phyloP scores from a whole-genome alignment of 345 rosid species.

The Cardamine occulta region DNA sequence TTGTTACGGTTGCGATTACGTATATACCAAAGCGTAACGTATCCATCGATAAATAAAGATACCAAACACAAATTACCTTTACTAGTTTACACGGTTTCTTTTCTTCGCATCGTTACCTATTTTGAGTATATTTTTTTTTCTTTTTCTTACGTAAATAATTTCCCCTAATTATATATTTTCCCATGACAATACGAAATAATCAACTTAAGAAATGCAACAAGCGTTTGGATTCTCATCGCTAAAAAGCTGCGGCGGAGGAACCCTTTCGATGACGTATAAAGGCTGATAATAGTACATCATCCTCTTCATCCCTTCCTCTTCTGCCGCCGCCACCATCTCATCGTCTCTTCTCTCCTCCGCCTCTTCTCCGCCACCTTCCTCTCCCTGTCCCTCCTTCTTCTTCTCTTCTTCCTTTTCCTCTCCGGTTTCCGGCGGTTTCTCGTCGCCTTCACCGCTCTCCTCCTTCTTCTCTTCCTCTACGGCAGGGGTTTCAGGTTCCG shows the following conservation, averaged over 20 bases:
- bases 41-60: slow-evolving; percentile 30
- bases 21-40: slow-evolving; percentile 26
- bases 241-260: slow-evolving; percentile 89
- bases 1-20: slow-evolving; percentile 14
- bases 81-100: not conserved
- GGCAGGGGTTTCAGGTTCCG: slow-evolving; percentile 50
- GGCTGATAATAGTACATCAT: slow-evolving; percentile 71
- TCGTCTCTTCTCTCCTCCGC: slow-evolving; percentile 34
- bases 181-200: not conserved
- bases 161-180: slow-evolving; percentile 14
- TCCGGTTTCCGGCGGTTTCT: slow-evolving; percentile 43
- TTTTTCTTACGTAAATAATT: slow-evolving; percentile 19
- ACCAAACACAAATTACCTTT: slow-evolving; percentile 12
- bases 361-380: slow-evolving; percentile 30
- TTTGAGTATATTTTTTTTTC: not conserved
- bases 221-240: slow-evolving; percentile 99
- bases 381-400: slow-evolving; percentile 34
- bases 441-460: slow-evolving; percentile 52
- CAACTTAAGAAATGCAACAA: slow-evolving; percentile 67
- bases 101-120: not conserved
- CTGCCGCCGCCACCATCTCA: slow-evolving; percentile 29
- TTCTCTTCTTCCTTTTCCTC: slow-evolving; percentile 45
- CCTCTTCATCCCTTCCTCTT: slow-evolving; percentile 66
- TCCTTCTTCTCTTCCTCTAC: slow-evolving; percentile 53
- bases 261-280: slow-evolving; percentile 65